Base-by-base conservation (phyloP, 768 basidiomycete genomes). In the Pholiota conissans region DNA sequence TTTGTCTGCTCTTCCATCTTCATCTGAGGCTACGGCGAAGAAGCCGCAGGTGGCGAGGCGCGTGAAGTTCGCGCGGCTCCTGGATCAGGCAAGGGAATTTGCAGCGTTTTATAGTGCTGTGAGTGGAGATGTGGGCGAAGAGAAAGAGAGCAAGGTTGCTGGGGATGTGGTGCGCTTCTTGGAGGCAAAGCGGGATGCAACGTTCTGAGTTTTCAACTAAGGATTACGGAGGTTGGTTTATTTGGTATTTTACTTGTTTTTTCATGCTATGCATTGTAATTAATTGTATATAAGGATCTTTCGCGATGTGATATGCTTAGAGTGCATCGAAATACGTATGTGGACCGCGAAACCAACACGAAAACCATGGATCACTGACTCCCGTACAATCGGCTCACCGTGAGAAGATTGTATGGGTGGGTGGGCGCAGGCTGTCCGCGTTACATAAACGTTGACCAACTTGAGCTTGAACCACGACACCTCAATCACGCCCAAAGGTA, bases 111-210 rank as follows among this genome's bases (percentile, higher is more conserved):
- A 80, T 63, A 67, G 70, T 46, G 65, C 66, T 34, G 63, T 69
- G 16, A 68, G 64, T 34, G 56, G 58, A 16, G 52, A 60, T 27
- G 52, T 59, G n/a, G 64, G 61, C 27, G 69, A 63, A 11, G 69
- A 70, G 62, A 68, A 70, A 48, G 80, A 79, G 42, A 77, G 74
- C 53, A 72, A 72, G 52, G 74, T 77, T 26, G 82, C 79, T 32
- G 74, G 67, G 54, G 74, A 75, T 52, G 82, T 89, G 18, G 77
- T 90, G 30, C 58, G 62, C 51, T 86, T 84, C 71, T 69, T 90
- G 68, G 80, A 84, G 61, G 58, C 52, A 20, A 66, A 84, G 56
- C 65, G 69, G 45, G 71, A 77, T 55, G 57, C 56, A 5, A 47
- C 35, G 28, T 37, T 55, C 7, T 61, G 32, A 50, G 8, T 24